Evolutionary conservation across 805 yeast genomes (phyloP).

Genomic region (Starmerella geochares): DNA sequence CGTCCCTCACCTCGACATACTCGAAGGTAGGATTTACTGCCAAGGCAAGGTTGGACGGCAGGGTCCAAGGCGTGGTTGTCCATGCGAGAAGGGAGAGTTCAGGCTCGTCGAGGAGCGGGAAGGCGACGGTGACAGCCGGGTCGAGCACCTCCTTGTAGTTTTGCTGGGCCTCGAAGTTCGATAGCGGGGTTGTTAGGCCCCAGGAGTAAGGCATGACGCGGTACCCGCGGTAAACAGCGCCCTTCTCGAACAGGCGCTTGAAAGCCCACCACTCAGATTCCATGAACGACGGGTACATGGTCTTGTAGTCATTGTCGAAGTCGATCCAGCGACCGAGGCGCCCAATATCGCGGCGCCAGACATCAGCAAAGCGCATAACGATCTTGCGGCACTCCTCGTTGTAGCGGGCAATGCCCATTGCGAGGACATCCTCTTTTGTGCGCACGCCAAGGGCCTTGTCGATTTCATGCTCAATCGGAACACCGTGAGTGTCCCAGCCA

Average conservation of each 20-base stretch:
- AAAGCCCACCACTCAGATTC: conserved; percentile 99
- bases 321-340: conserved; percentile 99
- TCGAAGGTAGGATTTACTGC: conserved; percentile 87
- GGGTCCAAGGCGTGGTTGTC: conserved; percentile 99
- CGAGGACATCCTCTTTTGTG: conserved; percentile 88
- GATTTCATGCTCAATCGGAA: conserved; percentile 96
- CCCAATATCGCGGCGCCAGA: conserved; percentile 88
- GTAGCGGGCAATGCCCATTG: conserved; percentile 86
- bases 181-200: conserved; percentile 90
- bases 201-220: conserved; percentile 99
- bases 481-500: conserved; percentile 99
- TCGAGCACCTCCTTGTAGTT: conserved; percentile 95
- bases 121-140: conserved; percentile 91
- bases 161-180: conserved; percentile 97
- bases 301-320: conserved; percentile 95
- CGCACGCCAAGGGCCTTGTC: conserved; percentile 93
- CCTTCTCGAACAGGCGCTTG: conserved; percentile 74
- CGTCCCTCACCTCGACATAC: conserved; percentile 86
- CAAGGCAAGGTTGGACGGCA: conserved; percentile 85
- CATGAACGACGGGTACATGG: conserved; percentile 91
- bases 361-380: conserved; percentile 93
- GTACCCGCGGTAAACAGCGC: conserved; percentile 84
- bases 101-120: conserved; percentile 70
- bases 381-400: conserved; percentile 90
- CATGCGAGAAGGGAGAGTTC: conserved; percentile 84